Percentiles rank a stretch among this genome's conserved stretches.
Evolutionary conservation across 441 rosid genomes (phyloP).

Genomic region (Raphanus hybrid): DNA sequence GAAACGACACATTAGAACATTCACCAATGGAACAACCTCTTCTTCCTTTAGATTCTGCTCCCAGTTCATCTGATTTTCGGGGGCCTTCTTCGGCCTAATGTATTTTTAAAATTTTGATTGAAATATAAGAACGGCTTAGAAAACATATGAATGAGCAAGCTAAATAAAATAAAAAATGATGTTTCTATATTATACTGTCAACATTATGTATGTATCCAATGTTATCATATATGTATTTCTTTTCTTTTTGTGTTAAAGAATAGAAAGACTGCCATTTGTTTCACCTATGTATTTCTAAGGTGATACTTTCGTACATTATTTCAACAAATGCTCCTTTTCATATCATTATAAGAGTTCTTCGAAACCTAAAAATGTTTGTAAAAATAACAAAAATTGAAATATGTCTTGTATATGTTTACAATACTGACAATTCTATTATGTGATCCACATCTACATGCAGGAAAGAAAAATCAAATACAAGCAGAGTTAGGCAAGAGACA

Average conservation of each 20-base stretch:
- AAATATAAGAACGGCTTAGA: background rate
- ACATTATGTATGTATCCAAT: background rate
- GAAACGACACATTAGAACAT: constrained; percentile 9
- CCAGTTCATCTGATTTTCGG: constrained; percentile 5
- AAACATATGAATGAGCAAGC: background rate
- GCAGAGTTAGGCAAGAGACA: constrained; percentile 31
- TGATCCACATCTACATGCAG: background rate
- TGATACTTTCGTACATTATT: background rate
- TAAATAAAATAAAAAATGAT: background rate
- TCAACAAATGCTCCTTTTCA: background rate
- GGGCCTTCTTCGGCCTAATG: constrained; percentile 11
- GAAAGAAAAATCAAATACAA: background rate
- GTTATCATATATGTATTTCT: background rate
- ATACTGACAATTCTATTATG: background rate
- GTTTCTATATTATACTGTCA: background rate
- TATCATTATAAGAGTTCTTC: background rate
- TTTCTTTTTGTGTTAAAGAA: too few species aligned
- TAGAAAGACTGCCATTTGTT: too few species aligned
- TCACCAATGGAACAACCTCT: constrained; percentile 3
- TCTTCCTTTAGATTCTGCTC: constrained; percentile 26
- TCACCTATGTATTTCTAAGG: too few species aligned
- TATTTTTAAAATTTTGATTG: background rate
- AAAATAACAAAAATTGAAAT: background rate
- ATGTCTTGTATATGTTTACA: background rate
- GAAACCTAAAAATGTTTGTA: background rate